Percentiles rank a stretch among this genome's conserved stretches.
phyloP scores from a whole-genome alignment of 169 alveolate genomes.

The Sarcocystis neurona region DNA sequence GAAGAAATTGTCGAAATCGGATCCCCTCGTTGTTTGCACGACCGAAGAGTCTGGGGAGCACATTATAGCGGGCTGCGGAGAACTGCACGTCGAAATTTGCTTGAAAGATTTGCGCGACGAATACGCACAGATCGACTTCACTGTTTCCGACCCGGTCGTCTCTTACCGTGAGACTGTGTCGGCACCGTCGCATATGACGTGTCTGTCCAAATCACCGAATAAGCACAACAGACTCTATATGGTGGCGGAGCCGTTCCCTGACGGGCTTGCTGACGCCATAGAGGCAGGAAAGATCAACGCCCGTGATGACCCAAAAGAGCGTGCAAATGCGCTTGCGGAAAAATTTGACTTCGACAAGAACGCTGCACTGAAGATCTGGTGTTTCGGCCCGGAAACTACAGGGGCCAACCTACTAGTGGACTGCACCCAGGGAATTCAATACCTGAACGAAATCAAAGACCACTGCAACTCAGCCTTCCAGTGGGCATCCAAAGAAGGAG shows the following conservation, averaged over 20 bases:
- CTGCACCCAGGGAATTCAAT: constrained; percentile 95
- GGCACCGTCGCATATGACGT: constrained; percentile 88
- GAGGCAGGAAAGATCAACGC: constrained; percentile 93
- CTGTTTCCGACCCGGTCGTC: constrained; percentile 98
- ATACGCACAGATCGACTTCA: constrained; percentile 97
- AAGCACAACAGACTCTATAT: constrained; percentile 98
- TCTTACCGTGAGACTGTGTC: constrained; percentile 98
- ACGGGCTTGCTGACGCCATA: constrained; percentile 94
- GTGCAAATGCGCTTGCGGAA: constrained; percentile 92
- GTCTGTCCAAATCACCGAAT: constrained; percentile 98
- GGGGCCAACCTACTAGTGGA: constrained; percentile 98
- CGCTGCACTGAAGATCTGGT: constrained; percentile 98
- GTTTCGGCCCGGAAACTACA: constrained; percentile 98
- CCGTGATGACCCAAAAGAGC: constrained; percentile 94
- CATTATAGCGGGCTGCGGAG: constrained; percentile 99
- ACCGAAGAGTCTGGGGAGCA: constrained; percentile 99
- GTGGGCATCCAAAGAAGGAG: constrained; percentile 99
- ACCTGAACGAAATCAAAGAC: constrained; percentile 98
- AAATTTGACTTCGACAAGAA: constrained; percentile 97
- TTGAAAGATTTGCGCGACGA: constrained; percentile 98
- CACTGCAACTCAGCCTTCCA: constrained; percentile 98
- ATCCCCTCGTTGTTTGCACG: constrained; percentile 97
- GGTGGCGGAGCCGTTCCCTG: constrained; percentile 96
- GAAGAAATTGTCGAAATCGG: constrained; percentile 96
- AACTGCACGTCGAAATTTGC: constrained; percentile 98